Evolutionary conservation across 2,329 filamentous ascomycete genomes (phyloP).

Genomic region (Aspergillus melleus): DNA sequence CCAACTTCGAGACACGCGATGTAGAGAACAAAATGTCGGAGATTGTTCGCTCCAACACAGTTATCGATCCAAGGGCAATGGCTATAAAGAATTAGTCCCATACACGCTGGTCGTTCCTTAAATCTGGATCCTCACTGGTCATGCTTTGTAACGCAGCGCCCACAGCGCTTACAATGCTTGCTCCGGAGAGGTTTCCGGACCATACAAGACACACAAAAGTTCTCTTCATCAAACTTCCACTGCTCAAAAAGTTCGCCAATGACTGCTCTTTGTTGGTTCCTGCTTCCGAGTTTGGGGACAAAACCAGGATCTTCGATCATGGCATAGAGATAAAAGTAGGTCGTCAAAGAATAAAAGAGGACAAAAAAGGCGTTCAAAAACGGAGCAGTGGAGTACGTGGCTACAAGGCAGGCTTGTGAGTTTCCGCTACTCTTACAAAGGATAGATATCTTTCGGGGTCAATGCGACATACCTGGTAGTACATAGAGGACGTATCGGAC

Average conservation of each 20-base stretch:
- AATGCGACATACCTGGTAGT: constrained; percentile 61
- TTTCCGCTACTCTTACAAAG: background rate
- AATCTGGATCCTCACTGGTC: constrained; percentile 71
- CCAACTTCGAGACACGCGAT: constrained; percentile 75
- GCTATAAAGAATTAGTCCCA: constrained; percentile 46
- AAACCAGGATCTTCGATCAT: constrained; percentile 91
- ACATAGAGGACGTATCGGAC: constrained; percentile 73
- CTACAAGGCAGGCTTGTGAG: constrained; percentile 40
- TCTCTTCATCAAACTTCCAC: constrained; percentile 90
- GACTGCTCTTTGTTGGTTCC: constrained; percentile 82
- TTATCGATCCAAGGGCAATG: constrained; percentile 99
- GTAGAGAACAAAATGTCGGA: constrained; percentile 93
- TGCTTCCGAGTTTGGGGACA: constrained; percentile 84
- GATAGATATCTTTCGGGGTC: too few relatives aligned
- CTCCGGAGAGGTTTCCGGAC: constrained; percentile 86
- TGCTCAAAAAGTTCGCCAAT: constrained; percentile 82
- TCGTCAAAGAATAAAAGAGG: constrained; percentile 62
- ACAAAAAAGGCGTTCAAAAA: constrained; percentile 77
- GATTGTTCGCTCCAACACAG: constrained; percentile 92
- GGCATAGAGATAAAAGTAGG: constrained; percentile 82
- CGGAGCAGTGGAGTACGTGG: constrained; percentile 65
- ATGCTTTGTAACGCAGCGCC: constrained; percentile 90
- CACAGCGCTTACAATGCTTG: constrained; percentile 92
- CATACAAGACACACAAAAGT: constrained; percentile 96
- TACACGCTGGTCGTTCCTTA: background rate